Evolutionary conservation across 2,329 filamentous ascomycete genomes (phyloP).

Genomic region (Calonectria pseudoreteaudii): DNA sequence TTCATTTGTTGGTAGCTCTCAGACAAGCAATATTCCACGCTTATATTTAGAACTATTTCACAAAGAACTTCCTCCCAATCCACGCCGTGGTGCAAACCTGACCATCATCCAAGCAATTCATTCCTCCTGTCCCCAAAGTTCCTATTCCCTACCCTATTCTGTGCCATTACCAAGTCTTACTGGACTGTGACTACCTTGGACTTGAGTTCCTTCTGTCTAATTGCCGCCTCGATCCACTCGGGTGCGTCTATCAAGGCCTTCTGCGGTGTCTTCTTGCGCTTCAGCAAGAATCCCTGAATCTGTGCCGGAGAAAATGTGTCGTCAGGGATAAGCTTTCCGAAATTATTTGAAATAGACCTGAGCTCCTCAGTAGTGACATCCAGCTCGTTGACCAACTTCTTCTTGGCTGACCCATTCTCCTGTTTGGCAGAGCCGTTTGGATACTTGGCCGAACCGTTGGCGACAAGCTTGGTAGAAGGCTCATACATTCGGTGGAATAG

Average conservation of each 20-base stretch:
- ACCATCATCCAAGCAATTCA: neutral
- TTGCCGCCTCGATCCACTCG: constrained; percentile 64
- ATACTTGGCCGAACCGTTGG: constrained; percentile 22
- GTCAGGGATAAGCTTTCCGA: constrained; percentile 66
- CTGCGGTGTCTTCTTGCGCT: constrained; percentile 69
- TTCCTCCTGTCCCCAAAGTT: neutral
- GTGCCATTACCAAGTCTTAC: constrained; percentile 38
- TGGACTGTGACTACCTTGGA: constrained; percentile 63
- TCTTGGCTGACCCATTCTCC: constrained; percentile 4
- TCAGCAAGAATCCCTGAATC: constrained; percentile 74
- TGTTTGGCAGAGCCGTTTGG: constrained; percentile 11
- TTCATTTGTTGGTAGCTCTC: neutral
- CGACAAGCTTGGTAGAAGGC: constrained; percentile 41
- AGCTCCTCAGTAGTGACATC: constrained; percentile 56
- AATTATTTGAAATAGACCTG: constrained; percentile 57
- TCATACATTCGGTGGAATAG: constrained; percentile 73
- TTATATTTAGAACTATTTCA: no score
- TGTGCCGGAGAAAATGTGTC: constrained; percentile 68
- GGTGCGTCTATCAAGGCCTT: constrained; percentile 65
- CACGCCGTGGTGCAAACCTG: neutral
- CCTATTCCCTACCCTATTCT: neutral
- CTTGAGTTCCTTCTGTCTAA: constrained; percentile 62
- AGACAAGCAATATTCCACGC: neutral
- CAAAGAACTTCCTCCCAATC: neutral
- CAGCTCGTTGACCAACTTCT: constrained; percentile 39